These are phyloP conservation scores for Tricholoma bakamatsutake DNA, from an alignment of 768 basidiomycete species.

Conservation along the genomic window DNA sequence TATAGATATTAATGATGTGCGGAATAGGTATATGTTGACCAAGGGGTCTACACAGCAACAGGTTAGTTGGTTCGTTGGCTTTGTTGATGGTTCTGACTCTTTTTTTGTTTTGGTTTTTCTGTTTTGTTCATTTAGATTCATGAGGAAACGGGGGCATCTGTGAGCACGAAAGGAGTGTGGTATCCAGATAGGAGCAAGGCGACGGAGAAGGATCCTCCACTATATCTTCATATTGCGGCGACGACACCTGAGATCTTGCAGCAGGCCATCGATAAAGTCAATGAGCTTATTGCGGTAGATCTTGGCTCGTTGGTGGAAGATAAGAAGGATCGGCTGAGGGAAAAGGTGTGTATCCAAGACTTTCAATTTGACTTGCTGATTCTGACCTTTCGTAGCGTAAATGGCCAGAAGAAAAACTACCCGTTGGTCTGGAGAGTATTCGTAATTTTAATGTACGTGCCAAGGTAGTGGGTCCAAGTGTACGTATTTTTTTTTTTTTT, in stretches of 20 bases:
- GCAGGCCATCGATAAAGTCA: conserved; percentile 59
- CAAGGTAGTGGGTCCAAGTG: conserved; percentile 93
- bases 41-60: conserved; percentile 88
- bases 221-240: conserved; percentile 91
- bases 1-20: conserved; percentile 93
- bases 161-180: conserved; percentile 92
- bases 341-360: conserved; percentile 43
- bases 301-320: conserved; percentile 77
- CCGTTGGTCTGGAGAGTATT: conserved; percentile 82
- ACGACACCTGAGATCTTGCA: conserved; percentile 57
- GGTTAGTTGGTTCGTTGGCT: conserved; percentile 39
- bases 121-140: conserved; percentile 67
- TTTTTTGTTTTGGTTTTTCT: neutral
- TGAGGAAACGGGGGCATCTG: conserved; percentile 85
- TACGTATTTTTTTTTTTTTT: conserved; percentile 28
- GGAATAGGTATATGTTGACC: conserved; percentile 91
- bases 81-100: neutral
- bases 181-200: conserved; percentile 89
- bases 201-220: conserved; percentile 84
- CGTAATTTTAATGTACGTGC: conserved; percentile 97
- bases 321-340: conserved; percentile 59
- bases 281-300: conserved; percentile 66
- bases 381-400: conserved; percentile 55
- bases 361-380: neutral
- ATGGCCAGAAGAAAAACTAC: conserved; percentile 97